These are phyloP conservation scores for Aspergillus arachidicola DNA, from an alignment of 2,329 filamentous ascomycete species.

Conservation along the genomic window DNA sequence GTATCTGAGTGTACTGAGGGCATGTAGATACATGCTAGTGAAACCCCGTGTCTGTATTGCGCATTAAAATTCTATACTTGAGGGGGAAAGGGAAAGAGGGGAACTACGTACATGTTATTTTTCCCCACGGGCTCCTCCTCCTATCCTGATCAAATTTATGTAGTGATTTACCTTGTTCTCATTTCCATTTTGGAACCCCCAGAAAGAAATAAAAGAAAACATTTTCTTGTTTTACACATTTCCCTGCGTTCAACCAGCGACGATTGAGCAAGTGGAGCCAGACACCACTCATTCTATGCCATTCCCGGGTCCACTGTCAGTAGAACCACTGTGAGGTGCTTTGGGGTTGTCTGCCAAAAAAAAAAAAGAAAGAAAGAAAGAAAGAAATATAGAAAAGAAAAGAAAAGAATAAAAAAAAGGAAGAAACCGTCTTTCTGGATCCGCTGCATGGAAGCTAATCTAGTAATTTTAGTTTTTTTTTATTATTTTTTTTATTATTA, in stretches of 20 bases:
- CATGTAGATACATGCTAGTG: not conserved
- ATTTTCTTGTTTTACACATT: not conserved
- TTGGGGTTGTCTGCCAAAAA: constrained; percentile 6
- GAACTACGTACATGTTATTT: not conserved
- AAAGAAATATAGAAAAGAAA: not conserved
- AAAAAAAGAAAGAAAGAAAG: not conserved
- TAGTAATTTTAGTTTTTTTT: not conserved
- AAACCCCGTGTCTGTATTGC: not conserved
- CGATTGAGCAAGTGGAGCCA: constrained; percentile 17
- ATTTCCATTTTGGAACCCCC: not conserved
- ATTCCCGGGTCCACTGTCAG: constrained; percentile 24
- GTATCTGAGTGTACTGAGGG: not conserved
- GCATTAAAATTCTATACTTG: not conserved
- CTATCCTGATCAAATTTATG: not conserved
- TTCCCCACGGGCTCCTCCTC: not conserved
- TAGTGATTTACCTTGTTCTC: not conserved
- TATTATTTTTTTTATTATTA: not conserved
- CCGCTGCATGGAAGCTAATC: constrained; percentile 12
- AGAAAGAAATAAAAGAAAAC: not conserved
- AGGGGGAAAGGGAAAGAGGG: too few relatives aligned
- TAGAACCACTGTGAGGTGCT: constrained; percentile 13
- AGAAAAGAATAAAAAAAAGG: not conserved
- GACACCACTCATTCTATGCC: constrained; percentile 12
- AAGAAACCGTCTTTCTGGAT: constrained; percentile 11
- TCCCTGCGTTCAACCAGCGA: not conserved